Evolutionary conservation across 202 grass and related monocot genomes (phyloP).

Genomic region (Brachypodium distachyon): DNA sequence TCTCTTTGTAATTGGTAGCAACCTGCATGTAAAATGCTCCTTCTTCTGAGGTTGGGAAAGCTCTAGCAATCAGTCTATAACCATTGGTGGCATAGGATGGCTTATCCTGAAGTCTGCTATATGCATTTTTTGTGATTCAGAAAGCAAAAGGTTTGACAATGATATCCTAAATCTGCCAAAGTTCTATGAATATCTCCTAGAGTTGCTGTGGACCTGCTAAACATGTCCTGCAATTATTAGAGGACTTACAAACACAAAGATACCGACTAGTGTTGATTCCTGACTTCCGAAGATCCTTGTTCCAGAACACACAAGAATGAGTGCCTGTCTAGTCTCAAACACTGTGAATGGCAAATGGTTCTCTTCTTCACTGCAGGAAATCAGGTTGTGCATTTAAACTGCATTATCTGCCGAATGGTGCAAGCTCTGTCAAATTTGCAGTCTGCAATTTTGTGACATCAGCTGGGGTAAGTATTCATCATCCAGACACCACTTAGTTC

Average conservation of each 20-base stretch:
- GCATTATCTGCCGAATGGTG: conserved; percentile 92
- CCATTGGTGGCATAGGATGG: conserved; percentile 20
- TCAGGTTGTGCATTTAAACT: conserved; percentile 93
- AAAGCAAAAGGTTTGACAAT: conserved; percentile 12
- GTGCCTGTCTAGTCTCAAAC: background rate
- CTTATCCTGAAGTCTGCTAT: conserved; percentile 11
- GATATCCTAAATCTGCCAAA: conserved; percentile 10
- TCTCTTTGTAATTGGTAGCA: background rate
- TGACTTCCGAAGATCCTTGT: too few relatives aligned
- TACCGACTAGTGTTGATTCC: too few relatives aligned
- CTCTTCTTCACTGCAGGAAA: conserved; percentile 57
- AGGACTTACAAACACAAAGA: background rate
- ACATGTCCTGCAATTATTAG: background rate
- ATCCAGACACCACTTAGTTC: too few relatives aligned
- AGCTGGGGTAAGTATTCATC: conserved; percentile 50
- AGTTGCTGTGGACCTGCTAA: background rate
- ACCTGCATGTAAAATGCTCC: background rate
- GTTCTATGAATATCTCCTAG: conserved; percentile 20
- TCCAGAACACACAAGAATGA: background rate
- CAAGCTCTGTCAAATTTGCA: conserved; percentile 91
- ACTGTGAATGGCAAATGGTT: conserved; percentile 1
- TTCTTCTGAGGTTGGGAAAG: background rate
- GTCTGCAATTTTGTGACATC: conserved; percentile 96
- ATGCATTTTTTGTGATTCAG: conserved; percentile 16
- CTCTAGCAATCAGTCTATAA: conserved; percentile 9